Conservation (phyloP, 805 yeast genomes). For the Ogataea zsoltii region DNA sequence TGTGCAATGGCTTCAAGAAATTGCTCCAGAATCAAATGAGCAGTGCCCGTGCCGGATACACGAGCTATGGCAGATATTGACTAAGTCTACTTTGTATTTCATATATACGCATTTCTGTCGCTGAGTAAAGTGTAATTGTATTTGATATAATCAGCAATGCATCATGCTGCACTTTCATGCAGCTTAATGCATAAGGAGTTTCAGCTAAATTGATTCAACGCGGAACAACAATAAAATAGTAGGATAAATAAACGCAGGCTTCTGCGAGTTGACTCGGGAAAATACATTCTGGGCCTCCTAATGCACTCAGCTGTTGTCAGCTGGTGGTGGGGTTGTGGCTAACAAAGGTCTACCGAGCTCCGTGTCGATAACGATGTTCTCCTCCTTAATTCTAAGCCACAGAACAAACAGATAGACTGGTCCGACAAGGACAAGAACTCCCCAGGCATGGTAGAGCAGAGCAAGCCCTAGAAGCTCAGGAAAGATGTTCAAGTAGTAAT, state of each 20-base stretch:
- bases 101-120: neutral
- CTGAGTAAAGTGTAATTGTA: no score
- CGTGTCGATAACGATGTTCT: conserved; percentile 11
- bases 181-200: no score
- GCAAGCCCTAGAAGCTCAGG: conserved; percentile 17
- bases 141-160: no score
- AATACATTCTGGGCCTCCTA: no score
- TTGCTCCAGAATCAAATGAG: conserved; percentile 32
- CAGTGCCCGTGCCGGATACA: conserved; percentile 20
- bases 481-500: conserved; percentile 14
- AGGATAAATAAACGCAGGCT: no score
- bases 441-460: conserved; percentile 14
- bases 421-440: conserved; percentile 5
- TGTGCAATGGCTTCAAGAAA: conserved; percentile 93
- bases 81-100: conserved; percentile 1
- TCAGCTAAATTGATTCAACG: no score
- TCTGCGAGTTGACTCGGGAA: no score
- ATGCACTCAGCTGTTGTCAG: no score
- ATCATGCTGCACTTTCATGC: neutral
- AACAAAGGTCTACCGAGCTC: conserved; percentile 7
- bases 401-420: conserved; percentile 12
- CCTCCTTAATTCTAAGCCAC: conserved; percentile 14
- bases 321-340: no score
- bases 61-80: conserved; percentile 24
- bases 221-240: no score